These are phyloP conservation scores for Stipa capillata DNA, from an alignment of 176 grass and related monocot species.

Conservation along the genomic window DNA sequence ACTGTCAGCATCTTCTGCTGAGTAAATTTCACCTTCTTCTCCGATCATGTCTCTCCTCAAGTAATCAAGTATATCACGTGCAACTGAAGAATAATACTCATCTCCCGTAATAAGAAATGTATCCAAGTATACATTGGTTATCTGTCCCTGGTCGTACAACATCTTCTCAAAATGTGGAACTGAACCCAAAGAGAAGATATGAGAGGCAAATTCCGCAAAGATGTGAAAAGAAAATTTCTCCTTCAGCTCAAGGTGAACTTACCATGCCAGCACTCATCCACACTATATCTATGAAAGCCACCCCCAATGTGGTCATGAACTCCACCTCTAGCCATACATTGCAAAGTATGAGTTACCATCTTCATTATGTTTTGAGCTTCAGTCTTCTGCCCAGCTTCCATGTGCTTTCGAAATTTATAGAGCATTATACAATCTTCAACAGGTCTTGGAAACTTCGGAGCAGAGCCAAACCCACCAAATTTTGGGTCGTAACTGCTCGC, in stretches of 20 bases:
- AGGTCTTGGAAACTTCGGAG: slow-evolving; percentile 92
- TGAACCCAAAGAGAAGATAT: slow-evolving; percentile 26
- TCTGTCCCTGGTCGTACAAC: slow-evolving; percentile 92
- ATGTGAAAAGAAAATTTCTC: background rate
- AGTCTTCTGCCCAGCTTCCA: slow-evolving; percentile 38
- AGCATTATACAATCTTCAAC: slow-evolving; percentile 82
- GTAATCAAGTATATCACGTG: slow-evolving; percentile 86
- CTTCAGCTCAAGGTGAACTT: slow-evolving; percentile 1
- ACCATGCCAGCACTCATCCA: slow-evolving; percentile 97
- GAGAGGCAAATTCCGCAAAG: slow-evolving; percentile 1
- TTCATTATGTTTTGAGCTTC: slow-evolving; percentile 57
- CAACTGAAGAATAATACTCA: slow-evolving; percentile 54
- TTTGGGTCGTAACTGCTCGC: slow-evolving; percentile 63
- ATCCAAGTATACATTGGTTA: slow-evolving; percentile 82
- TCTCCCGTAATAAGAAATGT: slow-evolving; percentile 72
- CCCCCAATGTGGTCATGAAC: slow-evolving; percentile 91
- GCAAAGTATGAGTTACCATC: slow-evolving; percentile 77
- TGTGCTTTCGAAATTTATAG: slow-evolving; percentile 56
- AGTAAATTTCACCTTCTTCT: slow-evolving; percentile 84
- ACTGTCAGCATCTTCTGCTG: slow-evolving; percentile 98
- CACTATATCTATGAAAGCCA: slow-evolving; percentile 96
- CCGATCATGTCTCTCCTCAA: slow-evolving; percentile 95
- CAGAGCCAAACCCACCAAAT: slow-evolving; percentile 85
- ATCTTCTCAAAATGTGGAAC: slow-evolving; percentile 99
- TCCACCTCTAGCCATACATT: slow-evolving; percentile 91